Base-by-base conservation (phyloP, 1,284 basidiomycete species). In the Erythrobasidium hasegawianum region DNA sequence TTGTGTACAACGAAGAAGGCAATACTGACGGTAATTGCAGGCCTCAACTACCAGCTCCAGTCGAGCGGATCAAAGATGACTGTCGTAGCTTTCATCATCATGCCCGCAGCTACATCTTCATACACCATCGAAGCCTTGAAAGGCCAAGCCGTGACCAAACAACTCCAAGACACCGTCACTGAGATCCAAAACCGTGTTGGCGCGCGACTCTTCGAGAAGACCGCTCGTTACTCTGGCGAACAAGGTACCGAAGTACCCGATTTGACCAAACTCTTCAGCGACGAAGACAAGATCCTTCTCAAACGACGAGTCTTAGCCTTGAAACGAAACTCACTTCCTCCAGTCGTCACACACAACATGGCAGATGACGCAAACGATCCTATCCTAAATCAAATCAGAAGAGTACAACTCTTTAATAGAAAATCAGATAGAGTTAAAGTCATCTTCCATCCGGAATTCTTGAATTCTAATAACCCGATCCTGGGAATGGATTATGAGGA, bases 121-220 rank as follows among this genome's bases (percentile, higher is more conserved):
- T 98, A 97, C 80, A 97, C 94, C 22, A 86, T 98, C 75, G 95
- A 98, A 76, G 92, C 95, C 4, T 85, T 97, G 74, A 97, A 98
- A 79, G 95, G 95, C 4, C 95, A 97, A 77, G 95, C 95, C 9
- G 95, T 97, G 60, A 97, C 90, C 67, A 95, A 96, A 77, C 94
- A 97, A 79, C 82, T 98, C 9, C 86, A 87, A 61, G 95, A 97
- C 76, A 95, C 93, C 2, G 92, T 97, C 54, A 87, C 86, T 16
- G 92, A 97, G 78, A 92, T 98, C 73, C 92, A 96, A 75, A 87
- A 90, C 73, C 85, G 92, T 64, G 87, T 98, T 67, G 94, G 94
- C 43, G 86, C 88, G 70, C 83, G 93, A 33, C 81, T 97, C 45
- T 97, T 97, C 72, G 94, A 97, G 74, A 89, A 92, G 74, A 92